Conservation (phyloP, 257 asterid species). For the Fraxinus anomala region DNA sequence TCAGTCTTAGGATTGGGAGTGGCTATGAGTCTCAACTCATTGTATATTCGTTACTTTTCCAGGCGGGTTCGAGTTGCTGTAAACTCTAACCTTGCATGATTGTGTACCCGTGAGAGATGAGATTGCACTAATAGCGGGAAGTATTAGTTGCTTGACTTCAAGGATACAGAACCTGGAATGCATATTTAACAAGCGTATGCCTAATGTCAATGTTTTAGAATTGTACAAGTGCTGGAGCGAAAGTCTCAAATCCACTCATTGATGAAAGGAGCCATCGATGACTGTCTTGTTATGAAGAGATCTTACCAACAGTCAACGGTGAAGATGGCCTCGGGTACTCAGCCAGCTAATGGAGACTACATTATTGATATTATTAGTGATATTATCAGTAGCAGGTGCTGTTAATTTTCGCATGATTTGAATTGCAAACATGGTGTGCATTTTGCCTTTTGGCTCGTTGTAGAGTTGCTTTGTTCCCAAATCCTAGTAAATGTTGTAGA, state of each 20-base stretch:
- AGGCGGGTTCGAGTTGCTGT: conserved; percentile 47
- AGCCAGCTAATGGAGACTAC: background rate
- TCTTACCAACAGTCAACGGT: background rate
- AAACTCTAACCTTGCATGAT: conserved; percentile 47
- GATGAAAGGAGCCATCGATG: background rate
- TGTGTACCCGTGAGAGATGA: conserved; percentile 7
- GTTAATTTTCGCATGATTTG: background rate
- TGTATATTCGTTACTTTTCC: conserved; percentile 45
- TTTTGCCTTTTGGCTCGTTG: background rate
- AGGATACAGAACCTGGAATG: background rate
- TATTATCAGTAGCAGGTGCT: background rate
- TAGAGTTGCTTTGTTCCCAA: background rate
- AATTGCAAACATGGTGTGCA: background rate
- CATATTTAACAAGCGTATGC: background rate
- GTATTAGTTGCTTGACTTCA: background rate
- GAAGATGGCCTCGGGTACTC: background rate
- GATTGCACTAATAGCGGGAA: background rate
- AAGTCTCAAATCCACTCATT: background rate
- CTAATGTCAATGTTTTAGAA: background rate
- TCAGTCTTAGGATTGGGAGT: conserved; percentile 63
- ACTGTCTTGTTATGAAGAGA: background rate
- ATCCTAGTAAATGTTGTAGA: background rate
- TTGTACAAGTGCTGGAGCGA: background rate
- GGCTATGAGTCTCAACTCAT: conserved; percentile 49
- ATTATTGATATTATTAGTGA: background rate